These are phyloP conservation scores for Paramecium pentaurelia DNA, from an alignment of 73 alveolate species.

Conservation along the genomic window DNA sequence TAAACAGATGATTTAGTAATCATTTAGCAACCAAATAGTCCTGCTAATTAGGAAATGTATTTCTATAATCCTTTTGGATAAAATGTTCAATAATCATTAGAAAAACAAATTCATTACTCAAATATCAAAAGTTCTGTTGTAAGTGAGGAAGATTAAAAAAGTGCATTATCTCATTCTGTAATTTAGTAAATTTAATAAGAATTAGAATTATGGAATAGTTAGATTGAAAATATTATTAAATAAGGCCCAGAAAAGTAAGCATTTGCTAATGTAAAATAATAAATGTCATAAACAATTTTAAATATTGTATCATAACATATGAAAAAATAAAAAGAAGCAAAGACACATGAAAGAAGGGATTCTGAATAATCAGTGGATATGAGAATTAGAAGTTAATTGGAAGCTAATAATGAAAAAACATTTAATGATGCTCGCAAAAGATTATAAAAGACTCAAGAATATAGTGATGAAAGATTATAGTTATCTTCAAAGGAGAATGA, in stretches of 20 bases:
- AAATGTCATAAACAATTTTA: background rate
- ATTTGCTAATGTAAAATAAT: background rate
- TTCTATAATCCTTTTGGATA: conserved; percentile 19
- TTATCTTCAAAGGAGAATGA: background rate
- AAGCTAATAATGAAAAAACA: conserved; percentile 5
- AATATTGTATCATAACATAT: background rate
- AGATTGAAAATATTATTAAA: conserved; percentile 3
- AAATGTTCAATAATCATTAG: background rate
- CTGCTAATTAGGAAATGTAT: conserved; percentile 8
- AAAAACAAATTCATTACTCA: conserved; percentile 26
- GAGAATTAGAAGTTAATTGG: background rate
- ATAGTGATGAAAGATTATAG: background rate
- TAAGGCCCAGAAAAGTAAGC: background rate
- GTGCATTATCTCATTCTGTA: background rate
- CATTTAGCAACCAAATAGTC: background rate
- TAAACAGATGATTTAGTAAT: conserved; percentile 14
- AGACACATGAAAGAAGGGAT: background rate
- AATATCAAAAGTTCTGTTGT: conserved; percentile 12
- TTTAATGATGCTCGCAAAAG: conserved; percentile 38
- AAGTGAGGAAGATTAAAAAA: conserved; percentile 31
- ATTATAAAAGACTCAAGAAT: background rate
- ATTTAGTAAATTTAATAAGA: conserved; percentile 1
- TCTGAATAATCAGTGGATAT: conserved; percentile 14
- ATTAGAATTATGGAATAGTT: conserved; percentile 2
- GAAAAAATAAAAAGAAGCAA: background rate